These are phyloP conservation scores for Pythium plurisporium DNA, from an alignment of 352 stramenopile genomes.

Conservation along the genomic window DNA sequence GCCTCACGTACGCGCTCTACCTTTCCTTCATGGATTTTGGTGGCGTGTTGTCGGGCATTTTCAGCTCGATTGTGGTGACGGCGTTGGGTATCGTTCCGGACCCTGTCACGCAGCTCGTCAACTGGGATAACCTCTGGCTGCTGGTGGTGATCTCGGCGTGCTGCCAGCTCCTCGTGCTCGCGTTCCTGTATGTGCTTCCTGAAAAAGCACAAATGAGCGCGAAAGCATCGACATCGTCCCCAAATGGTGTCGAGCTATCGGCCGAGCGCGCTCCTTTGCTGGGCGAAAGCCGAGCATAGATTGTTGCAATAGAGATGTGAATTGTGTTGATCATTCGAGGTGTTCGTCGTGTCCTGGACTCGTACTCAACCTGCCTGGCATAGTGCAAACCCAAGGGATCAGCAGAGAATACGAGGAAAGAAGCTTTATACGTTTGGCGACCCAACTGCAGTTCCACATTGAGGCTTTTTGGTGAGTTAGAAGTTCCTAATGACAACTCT, in stretches of 20 bases:
- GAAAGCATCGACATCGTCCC: slow-evolving; percentile 23
- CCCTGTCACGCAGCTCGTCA: slow-evolving; percentile 41
- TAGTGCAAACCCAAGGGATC: no score
- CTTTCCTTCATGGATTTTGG: slow-evolving; percentile 86
- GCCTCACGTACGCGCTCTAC: slow-evolving; percentile 76
- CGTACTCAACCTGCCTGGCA: no score
- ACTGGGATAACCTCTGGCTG: slow-evolving; percentile 59
- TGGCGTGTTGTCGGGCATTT: slow-evolving; percentile 60
- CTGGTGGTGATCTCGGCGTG: slow-evolving; percentile 53
- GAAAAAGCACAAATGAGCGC: slow-evolving; percentile 39
- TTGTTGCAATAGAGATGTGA: no score
- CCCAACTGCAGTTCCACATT: slow-evolving; percentile 31
- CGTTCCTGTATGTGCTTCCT: slow-evolving; percentile 64
- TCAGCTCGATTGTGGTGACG: slow-evolving; percentile 51
- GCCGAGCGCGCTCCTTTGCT: slow-evolving; percentile 50
- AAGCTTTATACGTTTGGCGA: slow-evolving; percentile 10
- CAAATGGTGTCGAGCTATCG: slow-evolving; percentile 24
- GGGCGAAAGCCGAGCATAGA: slow-evolving; percentile 18
- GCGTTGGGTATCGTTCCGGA: slow-evolving; percentile 57
- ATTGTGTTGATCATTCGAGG: no score
- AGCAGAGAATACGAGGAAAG: no score
- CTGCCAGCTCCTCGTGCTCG: slow-evolving; percentile 63
- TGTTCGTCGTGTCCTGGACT: no score
- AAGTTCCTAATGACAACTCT: slow-evolving; percentile 31
- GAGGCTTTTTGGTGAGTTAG: slow-evolving; percentile 26